A percentile compares a stretch with the other conserved stretches of the same genome.
These are phyloP conservation scores for Protea cynaroides DNA, from an alignment of 164 flowering plant genomes.

Conservation along the genomic window DNA sequence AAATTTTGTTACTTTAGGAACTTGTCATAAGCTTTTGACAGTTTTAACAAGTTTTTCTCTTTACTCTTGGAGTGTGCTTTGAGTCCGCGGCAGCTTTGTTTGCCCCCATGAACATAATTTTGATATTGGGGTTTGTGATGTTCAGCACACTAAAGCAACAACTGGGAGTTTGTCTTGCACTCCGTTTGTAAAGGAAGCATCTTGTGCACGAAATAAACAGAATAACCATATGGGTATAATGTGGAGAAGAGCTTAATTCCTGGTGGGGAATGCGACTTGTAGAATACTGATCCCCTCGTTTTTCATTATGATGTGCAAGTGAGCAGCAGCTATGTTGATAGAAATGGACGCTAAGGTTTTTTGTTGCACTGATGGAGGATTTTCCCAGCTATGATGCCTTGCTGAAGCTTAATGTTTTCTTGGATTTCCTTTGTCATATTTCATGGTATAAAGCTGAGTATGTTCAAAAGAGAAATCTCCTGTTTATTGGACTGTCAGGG, in stretches of 20 bases:
- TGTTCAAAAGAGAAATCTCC: background rate
- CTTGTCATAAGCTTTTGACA: background rate
- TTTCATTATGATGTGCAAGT: background rate
- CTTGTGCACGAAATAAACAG: no score
- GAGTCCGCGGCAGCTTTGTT: background rate
- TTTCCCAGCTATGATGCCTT: background rate
- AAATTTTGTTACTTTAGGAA: background rate
- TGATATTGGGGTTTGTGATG: background rate
- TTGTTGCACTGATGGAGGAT: background rate
- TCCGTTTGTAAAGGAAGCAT: no score
- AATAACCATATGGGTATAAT: no score
- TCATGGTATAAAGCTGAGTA: background rate
- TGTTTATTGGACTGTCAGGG: background rate
- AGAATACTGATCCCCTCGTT: background rate
- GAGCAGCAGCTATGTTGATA: background rate
- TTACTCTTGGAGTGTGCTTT: background rate
- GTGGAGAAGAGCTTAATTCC: background rate
- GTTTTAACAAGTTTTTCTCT: background rate
- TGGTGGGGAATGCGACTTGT: background rate
- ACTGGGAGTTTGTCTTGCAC: no score
- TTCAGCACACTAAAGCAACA: no score
- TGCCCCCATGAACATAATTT: background rate
- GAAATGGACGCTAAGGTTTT: background rate
- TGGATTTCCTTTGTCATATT: slow-evolving; percentile 1
- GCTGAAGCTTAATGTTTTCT: background rate